Evolutionary conservation across 2,329 filamentous ascomycete genomes (phyloP), one percentile per base, ranked within the genome.

Genomic region (Fusarium sp.): DNA sequence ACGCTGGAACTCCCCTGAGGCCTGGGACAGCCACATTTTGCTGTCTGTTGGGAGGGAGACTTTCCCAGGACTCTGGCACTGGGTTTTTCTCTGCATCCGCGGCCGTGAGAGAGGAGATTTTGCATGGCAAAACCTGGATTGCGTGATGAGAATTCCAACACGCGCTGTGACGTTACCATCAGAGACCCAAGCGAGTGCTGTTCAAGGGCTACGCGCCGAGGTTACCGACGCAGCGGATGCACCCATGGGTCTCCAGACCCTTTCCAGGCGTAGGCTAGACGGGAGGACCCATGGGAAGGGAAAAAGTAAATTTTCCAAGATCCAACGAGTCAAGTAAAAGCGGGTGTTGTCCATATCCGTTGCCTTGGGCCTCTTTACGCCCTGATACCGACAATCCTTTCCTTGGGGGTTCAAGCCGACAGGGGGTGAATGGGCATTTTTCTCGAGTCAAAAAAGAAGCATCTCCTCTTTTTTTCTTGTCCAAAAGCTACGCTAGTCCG

Each of bases 351-450:
- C 47, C 47, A 42, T 35, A 36, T 25, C 59, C 42, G 20, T 36
- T 22, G 13, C 25, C 35, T 45, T 33, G 58, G 58, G 57, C 29
- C 25, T 47, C 22, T 31, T 14, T 45, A 42, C 16, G 9, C 29
- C 40, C 31, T 31, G 40, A 62, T 27, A 25, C 40, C 38, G 59
- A 50, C 59, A 62, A 62, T 62, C 59, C 31, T 25, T 62, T 62
- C 40, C 59, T 31, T 42, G 8, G 6, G 11, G 7, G n/a, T 16
- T 36, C 52, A 16, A 5, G 8, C 9, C 50, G 31, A 33, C 16
- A 31, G 47, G 47, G 47, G 25, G 25, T 27, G 25, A 52, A 52
- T 50, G 42, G 42, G 16, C 14, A 27, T 50, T 50, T 50, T 47
- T 27, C 45, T 50, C 47, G 47, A 52, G 47, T 52, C 47, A 52